A percentile compares a stretch with the other conserved stretches of the same genome.
These are phyloP conservation scores for Silybum marianum DNA, from an alignment of 129 eudicot species.

Conservation along the genomic window DNA sequence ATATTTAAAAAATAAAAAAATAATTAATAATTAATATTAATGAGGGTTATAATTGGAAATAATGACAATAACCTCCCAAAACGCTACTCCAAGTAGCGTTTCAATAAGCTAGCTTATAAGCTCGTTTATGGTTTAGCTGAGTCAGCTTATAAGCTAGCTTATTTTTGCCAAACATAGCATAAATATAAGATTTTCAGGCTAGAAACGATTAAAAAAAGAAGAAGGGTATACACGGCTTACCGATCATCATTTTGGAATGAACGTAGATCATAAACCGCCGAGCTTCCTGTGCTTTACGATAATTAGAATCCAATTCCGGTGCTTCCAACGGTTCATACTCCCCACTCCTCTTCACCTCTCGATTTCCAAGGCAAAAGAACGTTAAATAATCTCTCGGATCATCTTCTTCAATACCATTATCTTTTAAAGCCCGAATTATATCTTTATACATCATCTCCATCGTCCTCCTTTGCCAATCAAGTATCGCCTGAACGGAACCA, in stretches of 20 bases:
- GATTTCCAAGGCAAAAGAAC: constrained; percentile 81
- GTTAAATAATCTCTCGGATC: constrained; percentile 81
- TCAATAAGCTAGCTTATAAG: too few species aligned
- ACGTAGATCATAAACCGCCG: constrained; percentile 86
- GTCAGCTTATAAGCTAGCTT: too few species aligned
- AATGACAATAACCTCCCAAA: too few species aligned
- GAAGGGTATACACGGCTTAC: constrained; percentile 22
- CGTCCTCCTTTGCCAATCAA: constrained; percentile 88
- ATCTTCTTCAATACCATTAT: constrained; percentile 58
- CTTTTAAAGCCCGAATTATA: constrained; percentile 52
- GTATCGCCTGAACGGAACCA: constrained; percentile 82
- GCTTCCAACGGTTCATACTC: constrained; percentile 75
- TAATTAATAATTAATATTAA: too few species aligned
- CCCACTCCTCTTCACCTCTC: constrained; percentile 71
- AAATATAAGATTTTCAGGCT: not conserved
- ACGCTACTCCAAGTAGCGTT: too few species aligned
- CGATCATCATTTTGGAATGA: constrained; percentile 90
- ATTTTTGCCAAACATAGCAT: too few species aligned
- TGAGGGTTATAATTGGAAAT: too few species aligned
- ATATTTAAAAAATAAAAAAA: too few species aligned
- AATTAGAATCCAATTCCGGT: constrained; percentile 64
- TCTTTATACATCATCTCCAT: constrained; percentile 93
- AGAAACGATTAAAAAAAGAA: not conserved
- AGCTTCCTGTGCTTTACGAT: constrained; percentile 66
- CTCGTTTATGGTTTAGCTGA: too few species aligned